Conservation (phyloP, 2,329 filamentous ascomycete species). For the Pseudonectria foliicola region DNA sequence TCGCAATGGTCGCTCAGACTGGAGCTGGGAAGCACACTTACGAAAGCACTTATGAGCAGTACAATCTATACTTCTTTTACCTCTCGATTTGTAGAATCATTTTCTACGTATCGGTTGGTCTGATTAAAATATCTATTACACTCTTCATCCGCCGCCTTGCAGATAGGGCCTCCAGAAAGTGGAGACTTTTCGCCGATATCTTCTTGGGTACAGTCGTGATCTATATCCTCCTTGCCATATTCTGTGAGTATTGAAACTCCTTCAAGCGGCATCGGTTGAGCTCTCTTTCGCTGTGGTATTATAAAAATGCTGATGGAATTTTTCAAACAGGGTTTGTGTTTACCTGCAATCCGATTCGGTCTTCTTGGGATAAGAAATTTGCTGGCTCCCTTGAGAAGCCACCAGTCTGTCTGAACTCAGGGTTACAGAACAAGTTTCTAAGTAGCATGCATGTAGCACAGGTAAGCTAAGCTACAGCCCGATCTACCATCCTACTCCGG, state of each 20-base stretch:
- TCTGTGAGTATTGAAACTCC: slow-evolving; percentile 1
- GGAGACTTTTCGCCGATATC: slow-evolving; percentile 8
- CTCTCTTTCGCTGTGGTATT: too few relatives aligned
- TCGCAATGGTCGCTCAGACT: slow-evolving; percentile 6
- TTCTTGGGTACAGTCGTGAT: slow-evolving; percentile 6
- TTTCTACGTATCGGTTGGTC: slow-evolving; percentile 5
- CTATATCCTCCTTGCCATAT: slow-evolving; percentile 7
- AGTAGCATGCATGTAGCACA: slow-evolving; percentile 13
- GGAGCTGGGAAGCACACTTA: slow-evolving; percentile 6
- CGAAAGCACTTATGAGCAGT: slow-evolving; percentile 6
- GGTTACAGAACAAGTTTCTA: slow-evolving; percentile 6
- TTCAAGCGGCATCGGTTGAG: too few relatives aligned
- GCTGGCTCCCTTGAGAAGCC: slow-evolving; percentile 6
- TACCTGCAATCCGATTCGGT: slow-evolving; percentile 2
- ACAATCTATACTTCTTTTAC: slow-evolving; percentile 8
- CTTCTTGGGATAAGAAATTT: slow-evolving; percentile 7
- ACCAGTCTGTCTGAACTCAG: slow-evolving; percentile 3
- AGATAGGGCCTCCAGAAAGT: slow-evolving; percentile 4
- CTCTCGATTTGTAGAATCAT: slow-evolving; percentile 5
- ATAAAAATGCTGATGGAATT: too few relatives aligned
- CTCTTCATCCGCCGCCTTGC: slow-evolving; percentile 7
- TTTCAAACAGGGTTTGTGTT: slow-evolving; percentile 3
- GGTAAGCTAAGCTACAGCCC: background rate
- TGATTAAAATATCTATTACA: slow-evolving; percentile 9
- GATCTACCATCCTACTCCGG: too few relatives aligned